Evolutionary conservation across 306 rosid species (phyloP).

Genomic region (Senna tora): DNA sequence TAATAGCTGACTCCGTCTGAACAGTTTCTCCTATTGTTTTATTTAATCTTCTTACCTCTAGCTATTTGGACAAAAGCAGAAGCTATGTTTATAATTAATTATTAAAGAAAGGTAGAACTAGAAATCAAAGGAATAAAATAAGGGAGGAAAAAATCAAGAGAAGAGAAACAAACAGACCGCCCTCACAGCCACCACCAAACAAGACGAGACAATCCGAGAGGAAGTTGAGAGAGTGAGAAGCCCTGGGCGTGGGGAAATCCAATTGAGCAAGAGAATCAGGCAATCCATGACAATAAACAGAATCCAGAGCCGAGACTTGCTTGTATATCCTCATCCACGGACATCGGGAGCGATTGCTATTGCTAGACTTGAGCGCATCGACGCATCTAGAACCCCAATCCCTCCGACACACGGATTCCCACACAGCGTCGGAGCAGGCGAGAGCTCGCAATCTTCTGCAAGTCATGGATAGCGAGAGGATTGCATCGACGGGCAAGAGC

Average conservation of each 20-base stretch:
- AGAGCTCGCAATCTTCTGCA: conserved; percentile 72
- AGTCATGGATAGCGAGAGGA: conserved; percentile 71
- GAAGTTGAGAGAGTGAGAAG: conserved; percentile 94
- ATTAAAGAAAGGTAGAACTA: conserved; percentile 9
- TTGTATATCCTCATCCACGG: conserved; percentile 84
- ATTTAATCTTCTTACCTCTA: no score
- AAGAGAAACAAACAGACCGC: conserved; percentile 73
- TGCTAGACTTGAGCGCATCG: conserved; percentile 58
- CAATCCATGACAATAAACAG: conserved; percentile 58
- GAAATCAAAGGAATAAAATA: neutral
- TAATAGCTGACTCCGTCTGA: no score
- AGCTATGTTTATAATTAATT: conserved; percentile 18
- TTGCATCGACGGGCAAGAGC: conserved; percentile 72
- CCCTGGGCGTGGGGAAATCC: conserved; percentile 73
- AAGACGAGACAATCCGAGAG: conserved; percentile 78
- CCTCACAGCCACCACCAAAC: conserved; percentile 92
- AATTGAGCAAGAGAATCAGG: conserved; percentile 45
- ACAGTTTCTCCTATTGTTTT: no score
- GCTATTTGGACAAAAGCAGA: no score
- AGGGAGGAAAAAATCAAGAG: neutral
- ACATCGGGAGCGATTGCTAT: conserved; percentile 36
- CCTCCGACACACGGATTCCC: conserved; percentile 76
- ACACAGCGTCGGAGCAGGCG: conserved; percentile 63
- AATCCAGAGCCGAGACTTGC: conserved; percentile 60
- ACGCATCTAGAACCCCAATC: conserved; percentile 76